Evolutionary conservation across 805 yeast genomes (phyloP), one percentile per base, ranked within the genome.

Genomic region (Metschnikowia reukaufii): DNA sequence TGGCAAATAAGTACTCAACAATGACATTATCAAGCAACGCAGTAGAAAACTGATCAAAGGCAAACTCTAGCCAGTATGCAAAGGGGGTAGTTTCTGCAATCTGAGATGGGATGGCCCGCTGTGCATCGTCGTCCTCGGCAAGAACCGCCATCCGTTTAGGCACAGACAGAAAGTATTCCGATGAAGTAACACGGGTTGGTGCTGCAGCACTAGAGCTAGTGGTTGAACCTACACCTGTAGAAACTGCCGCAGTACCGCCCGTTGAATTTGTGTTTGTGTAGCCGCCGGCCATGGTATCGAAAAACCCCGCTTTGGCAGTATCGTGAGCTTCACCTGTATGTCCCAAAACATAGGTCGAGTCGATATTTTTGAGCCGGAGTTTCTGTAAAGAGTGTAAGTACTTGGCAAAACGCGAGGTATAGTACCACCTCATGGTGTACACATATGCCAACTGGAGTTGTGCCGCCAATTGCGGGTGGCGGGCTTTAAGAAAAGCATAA

Each of bases 381-480:
- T 81, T 81, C 49, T 86, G 86, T 42, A 91, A 65, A 0, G 95
- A 82, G 50, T 83, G 79, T 32, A 84, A 65, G 66, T 90, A 91
- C 52, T 90, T 80, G 15, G 84, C 82, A 60, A 91, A 92, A 55
- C 86, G 79, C 47, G 85, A 78, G 48, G 77, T 74, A 63, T 94
- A 94, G 68, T 92, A 94, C 99, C 99, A 94, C 58, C 79, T 74
- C 88, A 94, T 91, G 2, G 98, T 92, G 58, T 82, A 83, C 16
- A 83, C 69, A 63, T 94, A 94, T 0, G 97, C 98, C 57, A 78
- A 78, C 45, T 82, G 76, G 33, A 94, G 73, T 59, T 88, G 94
- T 13, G 69, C 62, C 0, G 96, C 92, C 45, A 94, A 67, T 6
- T 81, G 74, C 7, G 77, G 73, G 47, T 86, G 79, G 41, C 81